Base-by-base conservation (phyloP, 148 eudicot species). In the Fagopyrum homotropicum region DNA sequence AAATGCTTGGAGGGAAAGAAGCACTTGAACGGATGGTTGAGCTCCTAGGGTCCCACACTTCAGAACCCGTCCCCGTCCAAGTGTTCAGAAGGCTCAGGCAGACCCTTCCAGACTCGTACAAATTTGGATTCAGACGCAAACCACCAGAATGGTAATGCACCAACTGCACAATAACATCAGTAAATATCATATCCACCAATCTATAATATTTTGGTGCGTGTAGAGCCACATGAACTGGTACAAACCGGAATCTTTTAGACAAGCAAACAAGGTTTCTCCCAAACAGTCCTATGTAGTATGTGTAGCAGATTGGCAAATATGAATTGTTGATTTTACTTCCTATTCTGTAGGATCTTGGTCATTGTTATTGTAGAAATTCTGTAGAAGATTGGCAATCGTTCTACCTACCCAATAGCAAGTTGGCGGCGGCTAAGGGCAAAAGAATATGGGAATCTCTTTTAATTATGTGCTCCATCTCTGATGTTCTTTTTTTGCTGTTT, bases 11-110 rank as follows among this genome's bases (percentile, higher is more conserved):
- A 95, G 96, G 52, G 98, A 95, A 78, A 95, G 88, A 73, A 95
- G 92, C 75, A 95, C 88, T 86, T 95, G 98, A 76, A 92, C n/a
- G 98, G 76, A 95, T 84, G 15, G 90, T 92, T 16, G 98, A 95
- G 76, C 88, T 89, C 72, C 35, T 78, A 1, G 97, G 93, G 72
- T 86, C 89, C 98, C 98, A 95, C 57, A 85, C 89, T 87, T 95
- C 98, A 72, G 85, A 87, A 60, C 93, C 96, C 9, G 85, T 81
- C 74, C 98, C 98, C 7, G 87, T 80, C 98, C 98, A 95, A 35
- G 98, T 95, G 73, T 95, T 95, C 46, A 95, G 87, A 46, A 95
- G 96, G 83, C 98, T 95, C 6, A 95, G 96, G 72, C 98, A 95
- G 79, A 95, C 95, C 76, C 85, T 92, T 73, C 98, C 98, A 0